Percentiles rank a stretch among this genome's conserved stretches.
These are phyloP conservation scores for Termitomyces sp. DNA, from an alignment of 1,284 basidiomycete genomes.

Conservation along the genomic window DNA sequence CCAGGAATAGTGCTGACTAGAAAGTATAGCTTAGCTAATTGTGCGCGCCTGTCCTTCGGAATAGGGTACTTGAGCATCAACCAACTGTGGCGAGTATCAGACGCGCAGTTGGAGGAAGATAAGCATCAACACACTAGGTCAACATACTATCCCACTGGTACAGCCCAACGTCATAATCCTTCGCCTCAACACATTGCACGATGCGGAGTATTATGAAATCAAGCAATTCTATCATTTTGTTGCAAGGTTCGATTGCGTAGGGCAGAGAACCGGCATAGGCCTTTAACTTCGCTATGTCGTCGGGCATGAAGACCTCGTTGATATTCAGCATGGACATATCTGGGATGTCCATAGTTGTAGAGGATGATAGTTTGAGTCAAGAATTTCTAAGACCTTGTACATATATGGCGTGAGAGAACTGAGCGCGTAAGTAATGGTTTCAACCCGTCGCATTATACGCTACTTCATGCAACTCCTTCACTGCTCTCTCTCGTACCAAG, in stretches of 20 bases:
- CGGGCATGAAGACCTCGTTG: constrained; percentile 27
- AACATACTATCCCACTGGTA: constrained; percentile 77
- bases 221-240: constrained; percentile 76
- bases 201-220: constrained; percentile 72
- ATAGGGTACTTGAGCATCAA: constrained; percentile 81
- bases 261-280: constrained; percentile 65
- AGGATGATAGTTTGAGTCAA: constrained; percentile 9
- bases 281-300: constrained; percentile 53
- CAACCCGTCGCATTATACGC: constrained; percentile 30
- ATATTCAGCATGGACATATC: constrained; percentile 43
- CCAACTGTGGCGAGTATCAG: constrained; percentile 49
- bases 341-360: constrained; percentile 39
- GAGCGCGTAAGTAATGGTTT: neutral
- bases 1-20: constrained; percentile 58
- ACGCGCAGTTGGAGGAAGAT: constrained; percentile 12
- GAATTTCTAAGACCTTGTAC: neutral
- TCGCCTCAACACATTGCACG: constrained; percentile 71
- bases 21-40: constrained; percentile 80
- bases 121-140: constrained; percentile 43
- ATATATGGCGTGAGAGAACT: constrained; percentile 4
- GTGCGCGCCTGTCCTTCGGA: constrained; percentile 73
- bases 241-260: constrained; percentile 77
- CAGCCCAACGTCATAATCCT: constrained; percentile 77
- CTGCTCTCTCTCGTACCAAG: constrained; percentile 62
- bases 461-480: constrained; percentile 66